Conservation (phyloP, 768 basidiomycete species). For the Punctularia strigosozonata region DNA sequence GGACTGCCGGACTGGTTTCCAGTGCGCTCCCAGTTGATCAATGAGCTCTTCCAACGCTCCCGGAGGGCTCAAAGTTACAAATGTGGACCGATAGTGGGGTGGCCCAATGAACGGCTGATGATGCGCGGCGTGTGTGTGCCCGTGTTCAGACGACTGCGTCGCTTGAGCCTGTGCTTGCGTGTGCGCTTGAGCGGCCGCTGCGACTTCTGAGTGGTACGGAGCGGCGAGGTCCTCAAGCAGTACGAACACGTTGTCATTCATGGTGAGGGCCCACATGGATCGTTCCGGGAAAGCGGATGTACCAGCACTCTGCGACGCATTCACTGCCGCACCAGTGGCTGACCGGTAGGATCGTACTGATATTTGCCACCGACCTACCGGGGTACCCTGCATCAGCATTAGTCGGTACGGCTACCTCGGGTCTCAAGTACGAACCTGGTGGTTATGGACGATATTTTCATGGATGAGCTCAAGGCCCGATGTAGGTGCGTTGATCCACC, state of each 20-base stretch:
- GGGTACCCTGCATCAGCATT: constrained; percentile 1
- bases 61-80: constrained; percentile 64
- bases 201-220: constrained; percentile 40
- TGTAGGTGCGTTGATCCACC: constrained; percentile 77
- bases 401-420: background rate
- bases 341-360: constrained; percentile 67
- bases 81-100: constrained; percentile 62
- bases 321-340: constrained; percentile 47
- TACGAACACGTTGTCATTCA: constrained; percentile 75
- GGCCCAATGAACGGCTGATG: constrained; percentile 8
- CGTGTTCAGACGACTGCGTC: constrained; percentile 19
- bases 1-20: constrained; percentile 57
- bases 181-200: constrained; percentile 28
- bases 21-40: constrained; percentile 61
- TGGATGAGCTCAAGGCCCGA: constrained; percentile 56
- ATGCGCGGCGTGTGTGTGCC: constrained; percentile 3
- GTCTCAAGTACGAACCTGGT: constrained; percentile 35
- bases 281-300: constrained; percentile 48
- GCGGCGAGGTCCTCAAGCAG: constrained; percentile 66
- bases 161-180: constrained; percentile 26
- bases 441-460: constrained; percentile 60
- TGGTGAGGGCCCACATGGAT: constrained; percentile 64
- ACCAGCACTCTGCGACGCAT: no score
- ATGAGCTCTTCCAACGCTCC: constrained; percentile 67
- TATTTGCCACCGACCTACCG: constrained; percentile 51